These are phyloP conservation scores for Hypholoma fasciculare DNA, from an alignment of 768 basidiomycete species.

Conservation along the genomic window DNA sequence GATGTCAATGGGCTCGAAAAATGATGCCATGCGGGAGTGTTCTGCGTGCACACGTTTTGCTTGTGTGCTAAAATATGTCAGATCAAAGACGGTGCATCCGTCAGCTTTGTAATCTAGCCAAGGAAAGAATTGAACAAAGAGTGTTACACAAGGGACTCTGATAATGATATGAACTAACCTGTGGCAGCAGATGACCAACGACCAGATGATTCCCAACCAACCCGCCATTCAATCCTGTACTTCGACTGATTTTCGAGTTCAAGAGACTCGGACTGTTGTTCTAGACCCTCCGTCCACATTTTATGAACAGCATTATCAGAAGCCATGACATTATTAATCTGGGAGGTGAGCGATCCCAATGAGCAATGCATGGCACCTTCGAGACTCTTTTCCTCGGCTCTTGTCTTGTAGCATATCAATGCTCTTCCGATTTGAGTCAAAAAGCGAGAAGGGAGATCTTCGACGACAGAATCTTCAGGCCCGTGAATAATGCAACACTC, in stretches of 20 bases:
- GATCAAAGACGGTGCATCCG: no score
- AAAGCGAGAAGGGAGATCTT: slow-evolving; percentile 4
- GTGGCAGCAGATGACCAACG: no score
- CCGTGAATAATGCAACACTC: background rate
- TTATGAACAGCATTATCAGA: background rate
- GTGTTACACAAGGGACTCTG: no score
- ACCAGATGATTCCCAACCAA: background rate
- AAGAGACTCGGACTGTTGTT: background rate
- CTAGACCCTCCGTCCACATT: background rate
- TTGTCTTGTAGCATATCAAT: slow-evolving; percentile 2
- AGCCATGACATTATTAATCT: background rate
- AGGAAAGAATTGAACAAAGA: no score
- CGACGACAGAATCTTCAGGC: background rate
- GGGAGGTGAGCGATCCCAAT: background rate
- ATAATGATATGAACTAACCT: no score
- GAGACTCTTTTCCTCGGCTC: slow-evolving; percentile 3
- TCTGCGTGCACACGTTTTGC: no score
- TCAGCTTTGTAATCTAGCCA: no score
- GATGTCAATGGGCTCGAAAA: no score
- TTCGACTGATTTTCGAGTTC: background rate
- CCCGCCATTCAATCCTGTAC: background rate
- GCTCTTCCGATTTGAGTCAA: slow-evolving; percentile 4
- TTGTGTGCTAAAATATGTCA: no score
- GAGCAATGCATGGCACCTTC: background rate
- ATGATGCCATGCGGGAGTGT: no score